Conservation (phyloP, 441 rosid species). For the Croton laevigatus region DNA sequence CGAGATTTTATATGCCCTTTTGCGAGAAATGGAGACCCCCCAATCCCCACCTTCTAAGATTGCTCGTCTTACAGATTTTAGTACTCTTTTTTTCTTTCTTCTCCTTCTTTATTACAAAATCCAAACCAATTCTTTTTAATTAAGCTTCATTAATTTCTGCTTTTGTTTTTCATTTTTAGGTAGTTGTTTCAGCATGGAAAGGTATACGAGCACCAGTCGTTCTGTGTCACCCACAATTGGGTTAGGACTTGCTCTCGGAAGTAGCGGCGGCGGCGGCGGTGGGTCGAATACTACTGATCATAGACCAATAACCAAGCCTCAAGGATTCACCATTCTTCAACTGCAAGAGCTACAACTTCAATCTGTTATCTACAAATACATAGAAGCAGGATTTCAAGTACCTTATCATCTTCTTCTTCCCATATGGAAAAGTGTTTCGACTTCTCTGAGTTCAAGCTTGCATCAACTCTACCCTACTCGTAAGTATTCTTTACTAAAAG, state of each 20-base stretch:
- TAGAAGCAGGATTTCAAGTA: conserved; percentile 40
- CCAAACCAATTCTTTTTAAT: not conserved
- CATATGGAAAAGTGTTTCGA: conserved; percentile 40
- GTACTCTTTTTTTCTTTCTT: not conserved
- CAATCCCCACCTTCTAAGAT: conserved; percentile 26
- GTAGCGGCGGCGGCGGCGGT: conserved; percentile 18
- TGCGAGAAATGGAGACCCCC: conserved; percentile 24
- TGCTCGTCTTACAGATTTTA: conserved; percentile 27
- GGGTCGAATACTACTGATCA: not conserved
- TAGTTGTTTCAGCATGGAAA: conserved; percentile 29
- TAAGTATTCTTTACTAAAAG: conserved; percentile 19
- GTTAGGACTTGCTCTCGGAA: conserved; percentile 40
- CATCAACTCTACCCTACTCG: conserved; percentile 35
- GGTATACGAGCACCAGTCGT: conserved; percentile 9
- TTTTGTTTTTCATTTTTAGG: conserved; percentile 12
- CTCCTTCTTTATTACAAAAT: not conserved
- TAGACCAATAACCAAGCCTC: conserved; percentile 1
- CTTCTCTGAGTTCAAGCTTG: conserved; percentile 25
- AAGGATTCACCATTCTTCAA: conserved; percentile 43
- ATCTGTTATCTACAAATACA: conserved; percentile 39
- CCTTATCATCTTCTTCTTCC: conserved; percentile 45
- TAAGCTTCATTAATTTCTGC: not conserved
- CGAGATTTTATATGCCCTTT: not conserved
- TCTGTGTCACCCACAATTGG: conserved; percentile 31
- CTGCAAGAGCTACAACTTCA: conserved; percentile 53